phyloP scores from a whole-genome alignment of 2,329 filamentous ascomycete genomes.

The Cladosporium sphaerospermum region DNA sequence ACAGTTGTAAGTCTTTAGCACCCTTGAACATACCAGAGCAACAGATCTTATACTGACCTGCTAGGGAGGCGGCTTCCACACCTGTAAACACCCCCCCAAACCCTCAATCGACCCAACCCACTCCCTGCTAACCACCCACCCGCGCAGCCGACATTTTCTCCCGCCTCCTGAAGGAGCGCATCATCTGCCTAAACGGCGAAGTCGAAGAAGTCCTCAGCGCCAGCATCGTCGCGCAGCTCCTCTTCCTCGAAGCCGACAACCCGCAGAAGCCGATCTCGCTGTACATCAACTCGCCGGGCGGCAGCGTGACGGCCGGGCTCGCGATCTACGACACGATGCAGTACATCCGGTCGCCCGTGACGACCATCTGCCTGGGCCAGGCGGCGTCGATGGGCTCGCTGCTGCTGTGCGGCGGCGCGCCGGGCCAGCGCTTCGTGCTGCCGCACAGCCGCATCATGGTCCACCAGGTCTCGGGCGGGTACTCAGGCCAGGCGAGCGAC shows the following conservation, averaged over 20 bases:
- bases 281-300: constrained; percentile 96
- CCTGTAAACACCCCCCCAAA: constrained; percentile 28
- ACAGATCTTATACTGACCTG: constrained; percentile 25
- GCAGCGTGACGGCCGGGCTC: constrained; percentile 74
- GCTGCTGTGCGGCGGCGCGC: constrained; percentile 75
- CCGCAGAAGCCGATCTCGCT: constrained; percentile 92
- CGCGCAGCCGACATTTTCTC: constrained; percentile 39
- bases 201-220: constrained; percentile 88
- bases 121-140: not conserved
- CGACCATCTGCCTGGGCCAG: constrained; percentile 89
- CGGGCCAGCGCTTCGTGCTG: constrained; percentile 78
- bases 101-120: not conserved
- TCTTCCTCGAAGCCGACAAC: constrained; percentile 96
- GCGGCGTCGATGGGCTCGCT: constrained; percentile 93
- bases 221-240: constrained; percentile 89
- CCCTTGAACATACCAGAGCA: too few relatives aligned
- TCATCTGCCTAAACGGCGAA: constrained; percentile 85
- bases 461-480: constrained; percentile 82
- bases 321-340: constrained; percentile 99
- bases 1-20: constrained; percentile 35
- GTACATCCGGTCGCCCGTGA: constrained; percentile 88
- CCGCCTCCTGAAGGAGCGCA: constrained; percentile 64
- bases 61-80: constrained; percentile 47
- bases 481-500: constrained; percentile 63
- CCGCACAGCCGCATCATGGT: constrained; percentile 97